Evolutionary conservation across 495 filamentous ascomycete species (phyloP), one percentile per base, ranked within the genome.

Genomic region (Penicillium arizonense): DNA sequence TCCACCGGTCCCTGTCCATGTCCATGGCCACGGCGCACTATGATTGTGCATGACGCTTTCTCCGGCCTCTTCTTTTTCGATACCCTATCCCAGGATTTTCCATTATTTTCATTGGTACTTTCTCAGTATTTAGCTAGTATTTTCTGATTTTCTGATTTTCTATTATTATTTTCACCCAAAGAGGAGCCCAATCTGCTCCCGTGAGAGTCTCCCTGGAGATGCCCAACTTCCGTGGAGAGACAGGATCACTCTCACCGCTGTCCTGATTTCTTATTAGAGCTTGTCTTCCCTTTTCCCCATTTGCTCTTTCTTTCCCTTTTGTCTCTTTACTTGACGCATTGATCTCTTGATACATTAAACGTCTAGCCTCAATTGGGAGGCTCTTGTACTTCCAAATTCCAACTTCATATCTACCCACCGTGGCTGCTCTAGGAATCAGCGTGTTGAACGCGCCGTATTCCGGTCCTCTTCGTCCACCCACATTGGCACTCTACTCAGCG

Each of bases 341-440:
- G 13, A 32, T 45, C 28, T 9, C 28, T 30, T 9, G 2, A 26
- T 33, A 44, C 20, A 24, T 42, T 24, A 23, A 42, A 3, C 5
- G 11, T n/a, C 39, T 24, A 53, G 26, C 38, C 52, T 48, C 44
- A 53, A 53, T 47, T 47, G 43, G 47, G 16, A 32, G 13, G 34
- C 23, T 32, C 46, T 23, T 30, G 9, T 37, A 50, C 42, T 51
- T 40, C 32, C 50, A 28, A 38, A 50, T 41, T 37, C 36, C 36
- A 30, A 34, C 34, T 47, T 51, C 30, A 20, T 55, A 50, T 28
- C 24, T 56, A 44, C 32, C 63, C 72, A 73, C 55, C 68, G 67
- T 75, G 74, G 74, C 73, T 67, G 70, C 72, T 54, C 60, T 76
- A 55, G 71, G 64, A 56, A 64, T 75, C 58, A 71, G 64, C 62